Evolutionary conservation across 225 moss, liverwort and hornwort genomes (phyloP).

Genomic region (Marchantia paleacea): DNA sequence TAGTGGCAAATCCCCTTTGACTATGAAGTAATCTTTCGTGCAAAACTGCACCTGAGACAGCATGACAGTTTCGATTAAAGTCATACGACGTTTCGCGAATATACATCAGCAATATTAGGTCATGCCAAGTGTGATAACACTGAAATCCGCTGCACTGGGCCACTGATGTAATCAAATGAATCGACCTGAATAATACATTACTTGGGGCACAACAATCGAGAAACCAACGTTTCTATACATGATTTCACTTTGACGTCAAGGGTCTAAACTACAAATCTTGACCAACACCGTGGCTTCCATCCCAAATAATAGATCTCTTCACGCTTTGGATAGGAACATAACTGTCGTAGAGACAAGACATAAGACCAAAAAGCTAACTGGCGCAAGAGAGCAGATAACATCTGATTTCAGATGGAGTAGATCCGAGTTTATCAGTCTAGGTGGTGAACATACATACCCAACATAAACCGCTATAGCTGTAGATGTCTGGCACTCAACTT

Average conservation of each 20-base stretch:
- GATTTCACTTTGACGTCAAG: too few relatives aligned
- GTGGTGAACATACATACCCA: background rate
- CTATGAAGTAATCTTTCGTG: background rate
- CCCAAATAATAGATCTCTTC: background rate
- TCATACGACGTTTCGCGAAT: too few relatives aligned
- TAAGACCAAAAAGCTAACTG: background rate
- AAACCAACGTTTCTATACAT: background rate
- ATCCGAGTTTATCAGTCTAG: background rate
- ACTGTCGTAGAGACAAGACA: background rate
- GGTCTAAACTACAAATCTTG: background rate
- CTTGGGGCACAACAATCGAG: background rate
- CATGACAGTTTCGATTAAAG: background rate
- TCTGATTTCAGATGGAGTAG: background rate
- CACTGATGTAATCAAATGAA: background rate
- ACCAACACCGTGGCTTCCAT: background rate
- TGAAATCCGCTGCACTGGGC: background rate
- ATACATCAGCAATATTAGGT: background rate
- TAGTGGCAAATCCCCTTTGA: background rate
- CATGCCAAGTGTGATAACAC: background rate
- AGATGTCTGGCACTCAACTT: background rate
- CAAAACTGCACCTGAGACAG: slow-evolving; percentile 1
- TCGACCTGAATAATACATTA: background rate
- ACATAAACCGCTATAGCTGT: background rate
- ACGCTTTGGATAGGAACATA: background rate
- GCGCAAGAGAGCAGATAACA: background rate